Evolutionary conservation across 2,329 filamentous ascomycete genomes (phyloP).

Genomic region (Fusarium sp.): DNA sequence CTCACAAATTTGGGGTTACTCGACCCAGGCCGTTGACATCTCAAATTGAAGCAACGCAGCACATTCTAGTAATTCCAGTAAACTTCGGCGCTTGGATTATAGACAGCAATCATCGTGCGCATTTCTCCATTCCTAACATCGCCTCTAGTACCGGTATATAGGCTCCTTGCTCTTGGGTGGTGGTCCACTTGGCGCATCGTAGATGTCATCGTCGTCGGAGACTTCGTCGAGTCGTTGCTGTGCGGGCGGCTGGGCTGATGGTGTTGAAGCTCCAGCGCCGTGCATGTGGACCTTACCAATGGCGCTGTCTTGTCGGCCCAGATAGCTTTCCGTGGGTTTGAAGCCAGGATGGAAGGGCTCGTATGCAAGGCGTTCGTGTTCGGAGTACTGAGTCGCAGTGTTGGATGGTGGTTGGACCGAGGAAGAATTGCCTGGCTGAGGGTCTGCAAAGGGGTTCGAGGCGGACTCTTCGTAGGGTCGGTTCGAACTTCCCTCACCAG

Average conservation of each 20-base stretch:
- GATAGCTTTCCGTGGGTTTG: slow-evolving; percentile 36
- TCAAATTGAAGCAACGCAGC: not conserved
- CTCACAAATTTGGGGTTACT: not conserved
- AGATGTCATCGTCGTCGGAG: slow-evolving; percentile 52
- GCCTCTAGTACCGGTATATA: slow-evolving; percentile 47
- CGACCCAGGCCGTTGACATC: not conserved
- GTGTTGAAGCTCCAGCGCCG: slow-evolving; percentile 45
- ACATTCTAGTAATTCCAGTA: not conserved
- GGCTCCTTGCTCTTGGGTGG: slow-evolving; percentile 51
- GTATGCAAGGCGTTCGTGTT: slow-evolving; percentile 41
- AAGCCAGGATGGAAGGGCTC: slow-evolving; percentile 55
- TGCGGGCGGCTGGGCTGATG: slow-evolving; percentile 23
- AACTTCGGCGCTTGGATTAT: not conserved
- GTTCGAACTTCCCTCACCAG: slow-evolving; percentile 41
- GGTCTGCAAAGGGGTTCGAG: slow-evolving; percentile 48
- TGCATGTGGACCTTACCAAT: slow-evolving; percentile 55
- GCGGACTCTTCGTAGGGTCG: slow-evolving; percentile 27
- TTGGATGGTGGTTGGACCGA: slow-evolving; percentile 21
- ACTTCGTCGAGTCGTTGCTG: slow-evolving; percentile 40
- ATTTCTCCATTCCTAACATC: not conserved
- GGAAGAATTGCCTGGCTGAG: slow-evolving; percentile 40
- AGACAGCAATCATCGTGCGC: not conserved
- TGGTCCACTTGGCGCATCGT: slow-evolving; percentile 46
- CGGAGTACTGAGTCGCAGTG: slow-evolving; percentile 28
- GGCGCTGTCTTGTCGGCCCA: slow-evolving; percentile 53